A percentile compares a stretch with the other conserved stretches of the same genome.
Conservation (phyloP, 129 eudicot genomes). For the Saussurea involucrata region DNA sequence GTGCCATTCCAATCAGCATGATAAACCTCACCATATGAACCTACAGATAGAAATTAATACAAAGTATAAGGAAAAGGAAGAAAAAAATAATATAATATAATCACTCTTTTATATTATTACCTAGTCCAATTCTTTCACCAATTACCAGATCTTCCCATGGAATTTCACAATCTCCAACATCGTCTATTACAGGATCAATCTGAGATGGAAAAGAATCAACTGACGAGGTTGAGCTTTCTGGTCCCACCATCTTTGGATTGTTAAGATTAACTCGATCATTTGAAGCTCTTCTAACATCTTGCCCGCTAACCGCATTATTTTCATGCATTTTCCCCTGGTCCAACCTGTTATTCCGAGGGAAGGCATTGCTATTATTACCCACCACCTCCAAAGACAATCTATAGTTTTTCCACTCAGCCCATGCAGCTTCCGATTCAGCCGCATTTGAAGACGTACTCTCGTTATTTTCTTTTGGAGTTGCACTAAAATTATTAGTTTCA, state of each 20-base stretch:
- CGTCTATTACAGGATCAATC: slow-evolving; percentile 72
- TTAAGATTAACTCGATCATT: slow-evolving; percentile 24
- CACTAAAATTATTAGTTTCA: slow-evolving; percentile 31
- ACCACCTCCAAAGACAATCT: slow-evolving; percentile 42
- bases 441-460: slow-evolving; percentile 29
- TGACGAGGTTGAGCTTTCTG: slow-evolving; percentile 44
- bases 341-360: slow-evolving; percentile 27
- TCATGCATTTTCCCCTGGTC: slow-evolving; percentile 26
- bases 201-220: slow-evolving; percentile 30
- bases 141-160: slow-evolving; percentile 95
- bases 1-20: slow-evolving; percentile 99
- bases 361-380: slow-evolving; percentile 22
- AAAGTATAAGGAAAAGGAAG: slow-evolving; percentile 10
- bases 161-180: slow-evolving; percentile 95
- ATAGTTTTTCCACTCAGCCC: slow-evolving; percentile 42
- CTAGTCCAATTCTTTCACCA: slow-evolving; percentile 97
- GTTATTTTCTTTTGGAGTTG: slow-evolving; percentile 16
- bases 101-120: slow-evolving; percentile 35
- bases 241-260: slow-evolving; percentile 31
- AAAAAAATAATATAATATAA: neutral
- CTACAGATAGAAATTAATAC: slow-evolving; percentile 36
- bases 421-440: slow-evolving; percentile 32
- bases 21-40: slow-evolving; percentile 98
- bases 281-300: slow-evolving; percentile 29
- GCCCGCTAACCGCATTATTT: slow-evolving; percentile 21